Evolutionary conservation across 805 yeast species (phyloP).

Genomic region (Hanseniaspora lachancei): DNA sequence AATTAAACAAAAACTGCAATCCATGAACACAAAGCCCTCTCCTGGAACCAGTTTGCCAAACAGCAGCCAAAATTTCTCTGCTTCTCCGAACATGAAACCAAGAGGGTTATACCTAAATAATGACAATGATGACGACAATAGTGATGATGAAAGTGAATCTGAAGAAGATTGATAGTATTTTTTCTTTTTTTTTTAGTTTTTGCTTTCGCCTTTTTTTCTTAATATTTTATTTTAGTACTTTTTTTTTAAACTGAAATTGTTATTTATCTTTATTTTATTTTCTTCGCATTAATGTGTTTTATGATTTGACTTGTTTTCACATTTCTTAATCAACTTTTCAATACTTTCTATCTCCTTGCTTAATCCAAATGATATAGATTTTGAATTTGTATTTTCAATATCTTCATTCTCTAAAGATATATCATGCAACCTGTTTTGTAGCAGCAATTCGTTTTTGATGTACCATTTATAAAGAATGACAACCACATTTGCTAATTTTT

Average conservation of each 20-base stretch:
- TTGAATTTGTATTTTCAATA: not conserved
- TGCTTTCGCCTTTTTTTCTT: not conserved
- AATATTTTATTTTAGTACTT: not conserved
- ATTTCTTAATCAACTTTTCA: not conserved
- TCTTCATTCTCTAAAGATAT: not conserved
- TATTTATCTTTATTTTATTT: not conserved
- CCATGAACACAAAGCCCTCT: conserved; percentile 45
- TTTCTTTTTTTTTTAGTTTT: not conserved
- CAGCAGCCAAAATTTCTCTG: conserved; percentile 24
- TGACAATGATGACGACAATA: conserved; percentile 18
- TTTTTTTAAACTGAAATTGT: not conserved
- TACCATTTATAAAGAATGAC: not conserved
- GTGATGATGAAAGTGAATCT: conserved; percentile 47
- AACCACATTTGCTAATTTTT: not conserved
- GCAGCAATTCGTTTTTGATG: not conserved
- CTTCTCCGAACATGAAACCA: conserved; percentile 13
- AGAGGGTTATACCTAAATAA: conserved; percentile 18
- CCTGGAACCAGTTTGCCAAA: conserved; percentile 23
- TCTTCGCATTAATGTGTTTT: not conserved
- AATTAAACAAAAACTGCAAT: conserved; percentile 62
- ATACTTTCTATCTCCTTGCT: not conserved
- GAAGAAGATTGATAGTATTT: conserved; percentile 46
- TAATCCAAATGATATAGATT: not conserved
- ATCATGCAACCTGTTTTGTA: not conserved
- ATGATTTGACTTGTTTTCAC: not conserved